Conservation (phyloP, 805 yeast species). For the Maudiozyma serrabonitensis region DNA sequence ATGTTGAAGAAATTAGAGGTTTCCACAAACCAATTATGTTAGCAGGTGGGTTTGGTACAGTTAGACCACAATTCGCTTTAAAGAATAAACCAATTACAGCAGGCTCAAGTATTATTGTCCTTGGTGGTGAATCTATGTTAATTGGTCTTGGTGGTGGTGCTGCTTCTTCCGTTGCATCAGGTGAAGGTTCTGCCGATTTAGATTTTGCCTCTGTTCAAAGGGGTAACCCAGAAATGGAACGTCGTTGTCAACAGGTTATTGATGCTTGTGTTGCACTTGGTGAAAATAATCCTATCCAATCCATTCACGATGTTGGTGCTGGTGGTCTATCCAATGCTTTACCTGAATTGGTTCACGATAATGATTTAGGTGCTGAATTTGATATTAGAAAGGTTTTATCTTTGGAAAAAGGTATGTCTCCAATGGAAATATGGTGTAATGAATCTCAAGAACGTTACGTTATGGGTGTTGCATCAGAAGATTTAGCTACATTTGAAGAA, state of each 20-base stretch:
- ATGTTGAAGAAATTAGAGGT: constrained; percentile 74
- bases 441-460: constrained; percentile 99
- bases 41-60: constrained; percentile 98
- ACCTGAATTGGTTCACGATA: constrained; percentile 96
- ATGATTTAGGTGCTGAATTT: constrained; percentile 86
- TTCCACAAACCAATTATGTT: constrained; percentile 98
- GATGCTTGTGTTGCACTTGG: constrained; percentile 88
- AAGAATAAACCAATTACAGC: constrained; percentile 85
- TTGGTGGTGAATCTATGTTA: constrained; percentile 96
- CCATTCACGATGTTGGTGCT: constrained; percentile 98
- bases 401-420: constrained; percentile 96
- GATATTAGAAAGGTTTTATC: constrained; percentile 85
- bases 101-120: constrained; percentile 81
- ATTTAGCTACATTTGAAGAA: constrained; percentile 57
- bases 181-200: constrained; percentile 90
- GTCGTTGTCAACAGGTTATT: constrained; percentile 97
- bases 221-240: constrained; percentile 98
- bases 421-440: constrained; percentile 99
- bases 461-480: constrained; percentile 76
- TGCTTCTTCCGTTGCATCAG: constrained; percentile 92
- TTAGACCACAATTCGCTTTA: constrained; percentile 84
- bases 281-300: constrained; percentile 69
- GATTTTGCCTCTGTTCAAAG: constrained; percentile 99
- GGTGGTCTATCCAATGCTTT: constrained; percentile 97
- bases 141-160: constrained; percentile 99